Evolutionary conservation across 176 grass and related monocot genomes (phyloP).

Genomic region (Rhipidocladum racemiflorum): DNA sequence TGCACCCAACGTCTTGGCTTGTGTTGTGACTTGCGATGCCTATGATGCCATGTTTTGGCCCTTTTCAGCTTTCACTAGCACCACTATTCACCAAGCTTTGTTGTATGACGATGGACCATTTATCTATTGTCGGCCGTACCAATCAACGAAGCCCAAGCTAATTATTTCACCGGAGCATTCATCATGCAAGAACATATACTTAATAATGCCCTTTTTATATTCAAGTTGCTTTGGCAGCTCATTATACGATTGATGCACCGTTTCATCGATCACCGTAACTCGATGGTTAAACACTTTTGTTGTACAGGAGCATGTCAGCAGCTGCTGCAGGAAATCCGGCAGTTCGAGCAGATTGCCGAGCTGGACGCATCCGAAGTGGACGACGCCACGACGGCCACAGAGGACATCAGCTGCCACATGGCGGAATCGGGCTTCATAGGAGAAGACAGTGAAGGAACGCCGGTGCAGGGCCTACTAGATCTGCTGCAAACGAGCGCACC

Average conservation of each 20-base stretch:
- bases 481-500: slow-evolving; percentile 14
- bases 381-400: slow-evolving; percentile 13
- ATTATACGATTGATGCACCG: neutral
- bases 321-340: slow-evolving; percentile 56
- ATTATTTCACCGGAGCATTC: neutral
- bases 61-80: neutral
- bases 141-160: neutral
- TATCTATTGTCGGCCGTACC: neutral
- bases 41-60: neutral
- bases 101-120: neutral
- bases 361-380: slow-evolving; percentile 50
- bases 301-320: slow-evolving; percentile 53
- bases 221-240: neutral
- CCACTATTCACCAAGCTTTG: neutral
- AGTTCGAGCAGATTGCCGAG: slow-evolving; percentile 71
- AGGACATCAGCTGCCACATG: slow-evolving; percentile 22
- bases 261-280: neutral
- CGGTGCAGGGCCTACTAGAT: slow-evolving; percentile 22
- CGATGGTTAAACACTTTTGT: neutral
- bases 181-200: neutral
- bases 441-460: neutral
- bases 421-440: neutral
- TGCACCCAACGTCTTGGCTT: neutral
- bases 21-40: neutral
- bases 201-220: neutral